Conservation (phyloP, 768 basidiomycete species). For the Phanerodontia chrysosporium region DNA sequence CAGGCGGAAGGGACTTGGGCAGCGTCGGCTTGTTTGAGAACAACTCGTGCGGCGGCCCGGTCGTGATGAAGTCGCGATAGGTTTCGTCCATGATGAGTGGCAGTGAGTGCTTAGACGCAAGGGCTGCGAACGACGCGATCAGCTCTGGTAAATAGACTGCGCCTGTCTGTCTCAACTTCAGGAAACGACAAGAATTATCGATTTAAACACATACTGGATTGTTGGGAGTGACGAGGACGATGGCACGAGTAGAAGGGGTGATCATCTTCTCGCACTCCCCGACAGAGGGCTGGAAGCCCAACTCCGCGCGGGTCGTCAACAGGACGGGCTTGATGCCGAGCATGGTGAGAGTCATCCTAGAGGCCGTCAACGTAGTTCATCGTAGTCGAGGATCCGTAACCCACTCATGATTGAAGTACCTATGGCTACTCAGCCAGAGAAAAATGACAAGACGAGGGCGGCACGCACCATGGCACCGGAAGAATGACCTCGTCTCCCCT, state of each 20-base stretch:
- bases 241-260: slow-evolving; percentile 57
- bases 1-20: not conserved
- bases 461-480: slow-evolving; percentile 61
- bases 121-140: slow-evolving; percentile 51
- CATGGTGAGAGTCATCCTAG: slow-evolving; percentile 64
- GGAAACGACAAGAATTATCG: not conserved
- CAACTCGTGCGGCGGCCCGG: slow-evolving; percentile 48
- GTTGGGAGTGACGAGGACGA: slow-evolving; percentile 73
- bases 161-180: slow-evolving; percentile 49
- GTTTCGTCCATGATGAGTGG: slow-evolving; percentile 86
- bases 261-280: slow-evolving; percentile 47
- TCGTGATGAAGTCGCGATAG: slow-evolving; percentile 71
- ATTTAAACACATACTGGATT: slow-evolving; percentile 53
- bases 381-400: no score
- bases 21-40: slow-evolving; percentile 30
- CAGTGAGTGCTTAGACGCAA: slow-evolving; percentile 50
- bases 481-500: slow-evolving; percentile 68
- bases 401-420: slow-evolving; percentile 69
- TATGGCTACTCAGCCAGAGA: slow-evolving; percentile 15
- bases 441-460: not conserved
- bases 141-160: slow-evolving; percentile 57
- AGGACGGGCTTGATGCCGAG: slow-evolving; percentile 57
- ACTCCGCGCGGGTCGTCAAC: slow-evolving; percentile 44
- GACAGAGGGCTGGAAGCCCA: slow-evolving; percentile 59
- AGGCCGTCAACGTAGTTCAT: no score